Evolutionary conservation across 2,329 filamentous ascomycete species (phyloP).

Genomic region (Stagonosporopsis rhizophila): DNA sequence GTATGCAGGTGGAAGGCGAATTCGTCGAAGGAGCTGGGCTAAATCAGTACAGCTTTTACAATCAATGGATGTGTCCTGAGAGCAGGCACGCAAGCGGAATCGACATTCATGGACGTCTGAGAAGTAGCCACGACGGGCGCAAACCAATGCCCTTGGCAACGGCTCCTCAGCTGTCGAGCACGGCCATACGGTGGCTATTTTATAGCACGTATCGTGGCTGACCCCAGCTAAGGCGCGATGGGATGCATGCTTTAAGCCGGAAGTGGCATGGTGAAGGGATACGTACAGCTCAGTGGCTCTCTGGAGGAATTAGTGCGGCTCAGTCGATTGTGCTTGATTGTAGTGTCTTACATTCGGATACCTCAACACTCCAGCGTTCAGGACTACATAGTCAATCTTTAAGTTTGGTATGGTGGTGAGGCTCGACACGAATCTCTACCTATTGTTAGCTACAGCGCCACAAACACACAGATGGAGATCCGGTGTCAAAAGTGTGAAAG

Average conservation of each 20-base stretch:
- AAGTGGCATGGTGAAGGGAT: slow-evolving; percentile 29
- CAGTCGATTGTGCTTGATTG: slow-evolving; percentile 10
- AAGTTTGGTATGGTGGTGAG: slow-evolving; percentile 51
- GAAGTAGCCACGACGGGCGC: neutral
- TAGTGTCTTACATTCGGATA: slow-evolving; percentile 61
- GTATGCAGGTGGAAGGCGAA: slow-evolving; percentile 64
- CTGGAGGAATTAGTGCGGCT: slow-evolving; percentile 46
- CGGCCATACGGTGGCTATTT: neutral
- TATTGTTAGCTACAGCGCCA: slow-evolving; percentile 11
- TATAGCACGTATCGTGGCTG: neutral
- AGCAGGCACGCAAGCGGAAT: too few species aligned
- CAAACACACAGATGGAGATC: neutral
- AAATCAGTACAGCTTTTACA: slow-evolving; percentile 6
- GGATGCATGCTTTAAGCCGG: slow-evolving; percentile 33
- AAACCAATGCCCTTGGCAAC: slow-evolving; percentile 1
- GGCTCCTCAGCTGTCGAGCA: neutral
- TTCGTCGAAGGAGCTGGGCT: slow-evolving; percentile 57
- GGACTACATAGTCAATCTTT: slow-evolving; percentile 61
- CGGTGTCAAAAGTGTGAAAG: neutral
- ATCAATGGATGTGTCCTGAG: too few species aligned
- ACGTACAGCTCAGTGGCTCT: slow-evolving; percentile 60
- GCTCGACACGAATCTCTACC: slow-evolving; percentile 53
- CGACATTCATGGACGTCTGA: neutral
- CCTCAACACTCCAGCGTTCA: slow-evolving; percentile 64
- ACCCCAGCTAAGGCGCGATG: slow-evolving; percentile 17